A percentile compares a stretch with the other conserved stretches of the same genome.
phyloP scores from a whole-genome alignment of 371 early-diverging fungal species.

The Mucor irregularis region DNA sequence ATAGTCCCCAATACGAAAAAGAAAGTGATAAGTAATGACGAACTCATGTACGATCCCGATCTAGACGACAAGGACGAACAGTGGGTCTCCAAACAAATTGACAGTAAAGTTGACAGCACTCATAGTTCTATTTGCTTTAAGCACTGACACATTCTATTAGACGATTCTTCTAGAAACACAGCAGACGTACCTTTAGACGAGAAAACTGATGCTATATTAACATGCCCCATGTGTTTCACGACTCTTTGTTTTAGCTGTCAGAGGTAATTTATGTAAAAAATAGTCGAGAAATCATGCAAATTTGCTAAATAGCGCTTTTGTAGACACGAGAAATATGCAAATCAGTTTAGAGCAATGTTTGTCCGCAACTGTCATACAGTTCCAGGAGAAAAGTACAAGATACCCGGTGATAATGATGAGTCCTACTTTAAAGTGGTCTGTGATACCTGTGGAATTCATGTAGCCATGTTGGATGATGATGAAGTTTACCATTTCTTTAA shows the following conservation, averaged over 20 bases:
- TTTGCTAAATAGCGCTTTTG: neutral
- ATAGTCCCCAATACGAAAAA: conserved; percentile 14
- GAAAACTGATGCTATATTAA: conserved; percentile 64
- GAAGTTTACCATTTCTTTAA: conserved; percentile 77
- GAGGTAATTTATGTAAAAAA: conserved; percentile 37
- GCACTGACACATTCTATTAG: neutral
- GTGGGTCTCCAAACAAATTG: conserved; percentile 58
- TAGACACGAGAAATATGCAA: conserved; percentile 61
- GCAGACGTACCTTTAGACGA: conserved; percentile 24
- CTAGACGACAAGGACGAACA: conserved; percentile 57
- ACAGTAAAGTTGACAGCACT: conserved; percentile 28
- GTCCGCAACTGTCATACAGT: conserved; percentile 60
- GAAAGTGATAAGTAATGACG: conserved; percentile 45
- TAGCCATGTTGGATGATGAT: conserved; percentile 66
- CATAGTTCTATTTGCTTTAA: neutral
- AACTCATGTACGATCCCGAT: conserved; percentile 60
- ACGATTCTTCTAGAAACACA: conserved; percentile 3
- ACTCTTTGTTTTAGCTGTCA: conserved; percentile 69
- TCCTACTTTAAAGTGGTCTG: conserved; percentile 62
- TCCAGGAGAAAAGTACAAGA: conserved; percentile 38
- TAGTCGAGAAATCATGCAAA: neutral
- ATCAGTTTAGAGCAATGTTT: conserved; percentile 77
- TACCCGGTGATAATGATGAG: conserved; percentile 28
- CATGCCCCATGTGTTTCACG: conserved; percentile 70
- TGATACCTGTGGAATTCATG: conserved; percentile 62